Evolutionary conservation across 1,139 yeast genomes (phyloP), one percentile per base, ranked within the genome.

Genomic region (Debaryomyces coudertii): DNA sequence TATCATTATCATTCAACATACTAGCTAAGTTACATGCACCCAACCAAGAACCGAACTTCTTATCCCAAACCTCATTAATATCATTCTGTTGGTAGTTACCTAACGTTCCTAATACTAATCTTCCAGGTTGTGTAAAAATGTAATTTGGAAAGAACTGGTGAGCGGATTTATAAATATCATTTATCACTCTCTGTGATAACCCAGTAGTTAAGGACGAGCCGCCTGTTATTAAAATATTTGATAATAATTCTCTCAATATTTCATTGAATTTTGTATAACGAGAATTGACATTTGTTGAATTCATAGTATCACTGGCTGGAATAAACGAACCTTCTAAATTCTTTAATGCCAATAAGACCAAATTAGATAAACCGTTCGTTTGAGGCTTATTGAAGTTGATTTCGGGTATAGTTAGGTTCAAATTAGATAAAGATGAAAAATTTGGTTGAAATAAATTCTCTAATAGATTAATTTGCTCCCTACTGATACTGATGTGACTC

Each of bases 211-310:
- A 67, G 1, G 90, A 77, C 1, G 82, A 65, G 7, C 85, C 83
- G 28, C 95, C 93, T 4, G 87, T 84, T 44, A 87, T 71, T 34
- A 87, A 76, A 8, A 86, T 77, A 57, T 83, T 85, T n/a, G 80
- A 72, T 43, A 85, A 64, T 43, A 73, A 63, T 33, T 61, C 68
- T 49, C 68, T 71, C 57, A 74, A 70, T 18, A 68, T 65, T 46
- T 75, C 79, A 50, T 69, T 70, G 52, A 73, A 72, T 40, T 71
- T 60, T 16, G 71, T 71, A 54, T 61, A 63, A 40, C 66, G 61
- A 45, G 60, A 58, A 45, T 57, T 60, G 33, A 65, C 63, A 43
- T 54, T 57, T 18, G 61, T 56, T 5, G 56, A 49, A 16, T 54
- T 48, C 23, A 40, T 40, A 7, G 36, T 7, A 40, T 55, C 54